These are phyloP conservation scores for Murraya koenigii DNA, from an alignment of 345 rosid species.

Conservation along the genomic window DNA sequence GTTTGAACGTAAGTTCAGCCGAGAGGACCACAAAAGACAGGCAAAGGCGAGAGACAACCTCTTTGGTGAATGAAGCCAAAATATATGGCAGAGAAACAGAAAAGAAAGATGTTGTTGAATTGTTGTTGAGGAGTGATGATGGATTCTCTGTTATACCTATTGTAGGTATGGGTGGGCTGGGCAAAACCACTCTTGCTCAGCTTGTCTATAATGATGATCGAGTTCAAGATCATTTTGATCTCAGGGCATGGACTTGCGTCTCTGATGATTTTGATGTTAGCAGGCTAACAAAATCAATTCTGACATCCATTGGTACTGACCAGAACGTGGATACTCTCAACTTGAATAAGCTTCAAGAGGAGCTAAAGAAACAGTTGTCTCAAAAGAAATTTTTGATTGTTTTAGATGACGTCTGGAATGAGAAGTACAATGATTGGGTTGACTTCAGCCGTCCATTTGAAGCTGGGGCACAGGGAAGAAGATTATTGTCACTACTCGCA, in stretches of 20 bases:
- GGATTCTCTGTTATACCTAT: constrained; percentile 16
- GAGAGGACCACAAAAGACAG: not conserved
- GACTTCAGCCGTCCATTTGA: not conserved
- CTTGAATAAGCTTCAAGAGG: constrained; percentile 5
- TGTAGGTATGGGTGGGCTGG: constrained; percentile 21
- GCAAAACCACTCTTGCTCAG: constrained; percentile 26
- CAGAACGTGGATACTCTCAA: not conserved
- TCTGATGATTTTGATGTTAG: constrained; percentile 1
- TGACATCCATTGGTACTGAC: not conserved
- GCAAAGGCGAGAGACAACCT: not conserved
- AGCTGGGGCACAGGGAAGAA: not conserved
- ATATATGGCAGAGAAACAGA: constrained; percentile 16
- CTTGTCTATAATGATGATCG: constrained; percentile 10
- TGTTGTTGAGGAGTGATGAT: not conserved
- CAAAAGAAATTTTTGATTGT: constrained; percentile 20
- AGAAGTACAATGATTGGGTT: not conserved
- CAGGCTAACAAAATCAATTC: not conserved
- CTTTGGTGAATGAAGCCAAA: constrained; percentile 10
- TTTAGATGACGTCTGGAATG: constrained; percentile 26
- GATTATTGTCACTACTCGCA: not conserved
- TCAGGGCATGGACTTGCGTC: constrained; percentile 15
- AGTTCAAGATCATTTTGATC: constrained; percentile 3
- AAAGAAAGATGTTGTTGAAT: not conserved
- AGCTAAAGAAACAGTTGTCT: not conserved
- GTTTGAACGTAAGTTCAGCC: not conserved